Conservation (phyloP, 441 rosid genomes). For the Omphalea diandra region DNA sequence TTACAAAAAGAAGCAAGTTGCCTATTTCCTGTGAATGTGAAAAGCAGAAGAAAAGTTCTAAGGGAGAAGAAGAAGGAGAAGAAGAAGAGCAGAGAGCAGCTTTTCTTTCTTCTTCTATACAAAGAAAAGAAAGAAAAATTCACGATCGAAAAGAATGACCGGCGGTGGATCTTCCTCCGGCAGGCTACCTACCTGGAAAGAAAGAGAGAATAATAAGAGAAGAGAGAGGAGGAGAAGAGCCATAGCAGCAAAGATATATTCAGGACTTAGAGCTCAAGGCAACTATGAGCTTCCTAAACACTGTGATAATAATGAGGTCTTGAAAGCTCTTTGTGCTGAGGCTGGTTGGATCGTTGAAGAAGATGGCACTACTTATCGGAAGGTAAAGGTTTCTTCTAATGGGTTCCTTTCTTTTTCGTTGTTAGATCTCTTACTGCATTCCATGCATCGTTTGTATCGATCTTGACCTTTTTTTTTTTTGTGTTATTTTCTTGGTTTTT, state of each 20-base stretch:
- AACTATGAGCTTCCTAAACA: conserved; percentile 92
- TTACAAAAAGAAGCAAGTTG: neutral
- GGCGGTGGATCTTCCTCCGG: conserved; percentile 58
- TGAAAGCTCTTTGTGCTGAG: conserved; percentile 88
- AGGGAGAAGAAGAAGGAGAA: neutral
- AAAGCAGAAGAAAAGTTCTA: conserved; percentile 12
- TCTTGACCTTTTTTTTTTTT: conserved; percentile 17
- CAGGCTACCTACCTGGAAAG: conserved; percentile 89
- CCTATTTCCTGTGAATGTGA: conserved; percentile 13
- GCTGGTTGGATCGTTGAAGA: conserved; percentile 95
- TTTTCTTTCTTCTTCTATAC: neutral
- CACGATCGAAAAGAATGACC: conserved; percentile 49
- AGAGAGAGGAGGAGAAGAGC: conserved; percentile 95
- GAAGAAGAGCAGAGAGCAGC: neutral
- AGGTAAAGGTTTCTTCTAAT: conserved; percentile 40
- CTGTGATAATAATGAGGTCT: conserved; percentile 95
- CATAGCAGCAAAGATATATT: conserved; percentile 83
- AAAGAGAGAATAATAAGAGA: conserved; percentile 90
- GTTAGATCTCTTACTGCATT: neutral
- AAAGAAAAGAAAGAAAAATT: neutral
- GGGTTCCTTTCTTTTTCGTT: neutral
- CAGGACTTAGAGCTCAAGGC: conserved; percentile 87
- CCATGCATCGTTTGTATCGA: conserved; percentile 7
- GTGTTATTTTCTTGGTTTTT: conserved; percentile 2
- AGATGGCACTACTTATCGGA: conserved; percentile 94